Conservation (phyloP, 148 eudicot species). For the Silene conica region DNA sequence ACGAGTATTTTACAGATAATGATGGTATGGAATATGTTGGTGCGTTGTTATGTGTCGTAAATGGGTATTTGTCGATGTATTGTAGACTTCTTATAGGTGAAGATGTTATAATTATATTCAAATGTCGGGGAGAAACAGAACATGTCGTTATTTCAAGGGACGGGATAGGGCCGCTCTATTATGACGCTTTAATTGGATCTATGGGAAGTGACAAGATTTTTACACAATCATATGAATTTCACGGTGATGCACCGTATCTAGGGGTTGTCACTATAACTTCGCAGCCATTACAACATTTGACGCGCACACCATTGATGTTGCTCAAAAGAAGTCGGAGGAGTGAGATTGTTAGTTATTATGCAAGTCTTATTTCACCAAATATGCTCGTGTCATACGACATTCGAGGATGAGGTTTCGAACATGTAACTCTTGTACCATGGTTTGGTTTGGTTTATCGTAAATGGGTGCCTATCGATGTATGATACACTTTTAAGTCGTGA, state of each 20-base stretch:
- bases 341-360: not conserved
- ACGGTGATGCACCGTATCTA: not conserved
- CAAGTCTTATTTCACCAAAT: constrained; percentile 5
- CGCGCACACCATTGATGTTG: not conserved
- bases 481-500: no score
- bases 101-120: not conserved
- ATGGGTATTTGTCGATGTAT: constrained; percentile 8
- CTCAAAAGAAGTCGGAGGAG: not conserved
- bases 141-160: not conserved
- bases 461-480: no score
- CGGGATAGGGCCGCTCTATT: not conserved
- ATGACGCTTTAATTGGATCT: not conserved
- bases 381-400: not conserved
- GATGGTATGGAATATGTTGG: not conserved
- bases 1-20: not conserved
- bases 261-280: not conserved
- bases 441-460: no score
- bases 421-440: no score
- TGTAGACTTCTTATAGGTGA: not conserved
- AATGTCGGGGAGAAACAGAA: not conserved
- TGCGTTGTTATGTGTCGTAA: not conserved
- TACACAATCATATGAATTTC: not conserved
- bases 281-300: not conserved
- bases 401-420: not conserved
- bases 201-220: not conserved